Base-by-base conservation (phyloP, 257 asterid species). In the Penstemon newberryi region DNA sequence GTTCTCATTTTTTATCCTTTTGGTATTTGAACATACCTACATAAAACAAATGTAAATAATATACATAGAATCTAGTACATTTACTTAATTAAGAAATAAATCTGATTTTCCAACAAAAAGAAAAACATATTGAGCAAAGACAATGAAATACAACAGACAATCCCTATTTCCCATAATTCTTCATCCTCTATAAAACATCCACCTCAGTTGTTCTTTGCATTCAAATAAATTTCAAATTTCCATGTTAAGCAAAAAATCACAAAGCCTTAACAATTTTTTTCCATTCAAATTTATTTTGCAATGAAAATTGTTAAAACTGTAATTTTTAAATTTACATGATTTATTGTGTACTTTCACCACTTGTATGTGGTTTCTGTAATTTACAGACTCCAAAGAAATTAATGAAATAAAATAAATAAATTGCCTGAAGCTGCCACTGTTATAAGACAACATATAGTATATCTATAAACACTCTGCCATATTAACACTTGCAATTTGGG, bases 341-440 rank as follows among this genome's bases (percentile, higher is more conserved):
- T 72, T n/a, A 67, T 45, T 56, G 10, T 46, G 69, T 75, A 54
- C 4, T 57, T 46, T 43, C 40, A 44, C 63, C 52, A 58, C 56
- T 12, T 18, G 54, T 66, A 47, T 69, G 36, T 58, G 65, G 64
- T 42, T 43, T 67, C 56, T 47, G 61, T 40, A 59, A 46, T 59
- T 43, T 67, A 71, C 80, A 47, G 63, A 74, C 58, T 55, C 18
- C 7, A 69, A 47, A 47, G 50, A 66, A 76, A 65, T 6, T n/a
- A 41, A 39, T 69, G 12, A 51, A 52, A 73, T 45, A 47, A 47
- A 68, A n/a, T 62, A 60, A 9, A n/a, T 62, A 58, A 43, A 63
- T 53, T 13, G 69, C 76, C 78, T 62, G 59, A 47, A 65, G 38
- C 38, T 71, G 61, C 63, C 59, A 51, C 47, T 55, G 61, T 39